Percentiles rank a stretch among this genome's conserved stretches.
Evolutionary conservation across 2,329 filamentous ascomycete species (phyloP).

Genomic region (Chrysoporthe deuterocubensis): DNA sequence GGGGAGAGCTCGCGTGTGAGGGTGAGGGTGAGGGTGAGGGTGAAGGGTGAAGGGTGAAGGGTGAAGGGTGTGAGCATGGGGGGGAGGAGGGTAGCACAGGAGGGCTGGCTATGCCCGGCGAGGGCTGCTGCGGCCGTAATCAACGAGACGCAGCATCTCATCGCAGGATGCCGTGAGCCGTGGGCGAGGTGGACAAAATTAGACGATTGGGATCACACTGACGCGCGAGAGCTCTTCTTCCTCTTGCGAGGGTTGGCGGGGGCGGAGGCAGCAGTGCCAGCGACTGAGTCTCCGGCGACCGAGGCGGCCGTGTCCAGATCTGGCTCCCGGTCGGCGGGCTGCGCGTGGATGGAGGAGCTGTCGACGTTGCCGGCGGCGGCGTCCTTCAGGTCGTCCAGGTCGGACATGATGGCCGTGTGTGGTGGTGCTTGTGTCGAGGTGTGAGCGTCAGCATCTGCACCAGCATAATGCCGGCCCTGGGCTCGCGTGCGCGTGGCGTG

Average conservation of each 20-base stretch:
- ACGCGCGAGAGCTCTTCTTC: constrained; percentile 31
- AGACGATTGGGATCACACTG: constrained; percentile 16
- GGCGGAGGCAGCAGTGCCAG: constrained; percentile 20
- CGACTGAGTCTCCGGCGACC: constrained; percentile 20
- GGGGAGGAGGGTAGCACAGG: neutral
- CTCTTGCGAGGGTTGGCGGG: constrained; percentile 28
- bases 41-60: neutral
- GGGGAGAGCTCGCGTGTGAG: neutral
- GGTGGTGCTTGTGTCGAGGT: constrained; percentile 9
- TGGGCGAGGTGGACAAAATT: neutral
- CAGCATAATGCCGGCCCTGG: constrained; percentile 1
- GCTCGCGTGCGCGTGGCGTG: neutral
- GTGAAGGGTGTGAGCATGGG: neutral
- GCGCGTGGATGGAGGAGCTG: constrained; percentile 8
- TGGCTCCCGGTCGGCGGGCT: constrained; percentile 12
- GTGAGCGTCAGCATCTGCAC: constrained; percentile 12
- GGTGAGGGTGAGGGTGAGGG: neutral
- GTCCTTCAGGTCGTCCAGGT: constrained; percentile 21
- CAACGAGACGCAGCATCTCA: constrained; percentile 1
- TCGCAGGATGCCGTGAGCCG: neutral
- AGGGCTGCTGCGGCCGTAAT: neutral
- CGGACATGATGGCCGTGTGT: constrained; percentile 20
- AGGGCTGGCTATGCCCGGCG: neutral
- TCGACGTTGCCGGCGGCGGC: constrained; percentile 7
- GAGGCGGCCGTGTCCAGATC: constrained; percentile 25